Conservation (phyloP, 2,329 filamentous ascomycete species). For the Alternaria sp. region DNA sequence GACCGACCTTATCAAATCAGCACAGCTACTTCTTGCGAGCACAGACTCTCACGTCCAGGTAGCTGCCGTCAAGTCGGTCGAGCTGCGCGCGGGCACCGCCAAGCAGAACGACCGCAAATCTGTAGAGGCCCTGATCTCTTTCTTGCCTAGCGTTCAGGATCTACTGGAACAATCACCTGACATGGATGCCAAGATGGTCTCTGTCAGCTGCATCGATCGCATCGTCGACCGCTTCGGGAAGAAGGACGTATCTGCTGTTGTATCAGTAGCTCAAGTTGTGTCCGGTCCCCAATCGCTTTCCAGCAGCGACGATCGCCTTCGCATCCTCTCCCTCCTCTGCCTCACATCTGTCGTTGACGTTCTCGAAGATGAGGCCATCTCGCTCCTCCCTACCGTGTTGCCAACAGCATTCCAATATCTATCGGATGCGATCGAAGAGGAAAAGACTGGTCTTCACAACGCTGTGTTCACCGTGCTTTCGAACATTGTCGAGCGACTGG, state of each 20-base stretch:
- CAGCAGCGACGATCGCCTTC: conserved; percentile 73
- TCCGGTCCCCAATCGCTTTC: conserved; percentile 78
- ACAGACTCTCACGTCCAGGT: conserved; percentile 77
- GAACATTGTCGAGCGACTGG: conserved; percentile 79
- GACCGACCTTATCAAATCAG: conserved; percentile 85
- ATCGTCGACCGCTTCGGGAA: conserved; percentile 96
- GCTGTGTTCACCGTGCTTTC: conserved; percentile 82
- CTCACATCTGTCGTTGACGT: conserved; percentile 90
- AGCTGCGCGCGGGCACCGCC: conserved; percentile 77
- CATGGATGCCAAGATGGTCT: conserved; percentile 79
- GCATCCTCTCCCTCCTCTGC: conserved; percentile 85
- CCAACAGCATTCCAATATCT: conserved; percentile 76
- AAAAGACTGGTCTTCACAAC: conserved; percentile 72
- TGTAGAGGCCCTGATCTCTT: conserved; percentile 74
- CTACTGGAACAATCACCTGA: conserved; percentile 77
- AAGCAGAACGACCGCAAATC: conserved; percentile 72
- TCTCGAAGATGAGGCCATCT: conserved; percentile 82
- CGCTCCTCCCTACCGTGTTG: conserved; percentile 78
- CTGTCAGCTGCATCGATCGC: conserved; percentile 88
- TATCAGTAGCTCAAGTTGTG: conserved; percentile 77
- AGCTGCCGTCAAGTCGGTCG: conserved; percentile 73
- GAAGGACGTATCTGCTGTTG: conserved; percentile 80
- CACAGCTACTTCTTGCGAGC: conserved; percentile 79
- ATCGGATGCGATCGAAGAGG: conserved; percentile 64
- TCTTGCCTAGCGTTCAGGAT: conserved; percentile 77